These are phyloP conservation scores for Trichosanthes truncata DNA, from an alignment of 306 rosid species.

Conservation along the genomic window DNA sequence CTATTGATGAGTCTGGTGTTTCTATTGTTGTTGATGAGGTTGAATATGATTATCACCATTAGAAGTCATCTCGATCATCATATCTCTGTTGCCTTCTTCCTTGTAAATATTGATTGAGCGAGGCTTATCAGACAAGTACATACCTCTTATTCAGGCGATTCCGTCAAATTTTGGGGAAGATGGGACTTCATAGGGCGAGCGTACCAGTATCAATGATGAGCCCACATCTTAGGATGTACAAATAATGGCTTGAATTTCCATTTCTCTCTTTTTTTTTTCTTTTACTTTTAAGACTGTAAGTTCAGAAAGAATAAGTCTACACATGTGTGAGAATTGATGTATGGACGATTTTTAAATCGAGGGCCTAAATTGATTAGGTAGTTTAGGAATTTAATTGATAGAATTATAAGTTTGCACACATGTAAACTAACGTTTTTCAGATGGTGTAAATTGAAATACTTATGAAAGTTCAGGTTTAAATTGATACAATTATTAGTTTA, in stretches of 20 bases:
- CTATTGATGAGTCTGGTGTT: conserved; percentile 11
- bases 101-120: conserved; percentile 66
- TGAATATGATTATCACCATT: conserved; percentile 26
- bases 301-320: too few species aligned
- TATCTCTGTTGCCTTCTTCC: conserved; percentile 40
- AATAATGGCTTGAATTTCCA: neutral
- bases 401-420: too few species aligned
- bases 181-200: neutral
- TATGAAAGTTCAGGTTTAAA: too few species aligned
- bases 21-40: conserved; percentile 8
- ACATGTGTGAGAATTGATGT: too few species aligned
- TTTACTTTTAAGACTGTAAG: neutral
- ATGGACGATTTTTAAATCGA: too few species aligned
- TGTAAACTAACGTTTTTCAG: too few species aligned
- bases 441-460: too few species aligned
- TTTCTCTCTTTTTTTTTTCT: neutral
- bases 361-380: too few species aligned
- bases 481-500: too few species aligned
- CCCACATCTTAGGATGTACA: neutral
- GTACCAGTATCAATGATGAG: neutral
- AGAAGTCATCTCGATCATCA: conserved; percentile 66
- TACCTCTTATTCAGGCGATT: conserved; percentile 9
- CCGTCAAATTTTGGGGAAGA: neutral
- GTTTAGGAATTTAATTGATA: too few species aligned
- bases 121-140: conserved; percentile 72